phyloP scores from a whole-genome alignment of 1,284 basidiomycete genomes.

The Leccinum cinnamomeum region DNA sequence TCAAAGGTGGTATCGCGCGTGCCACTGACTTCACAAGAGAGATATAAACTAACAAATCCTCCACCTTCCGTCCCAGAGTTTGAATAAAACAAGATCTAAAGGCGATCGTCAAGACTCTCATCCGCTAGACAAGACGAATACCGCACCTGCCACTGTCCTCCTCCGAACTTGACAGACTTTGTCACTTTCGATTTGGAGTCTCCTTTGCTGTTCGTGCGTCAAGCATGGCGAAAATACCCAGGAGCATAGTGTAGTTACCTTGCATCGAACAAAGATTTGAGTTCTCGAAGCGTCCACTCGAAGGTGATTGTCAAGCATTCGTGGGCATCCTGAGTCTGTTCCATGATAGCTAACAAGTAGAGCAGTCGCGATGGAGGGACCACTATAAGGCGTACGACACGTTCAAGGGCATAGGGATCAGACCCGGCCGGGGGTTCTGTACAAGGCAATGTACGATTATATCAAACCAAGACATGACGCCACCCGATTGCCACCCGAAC shows the following conservation, averaged over 20 bases:
- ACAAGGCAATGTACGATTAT: neutral
- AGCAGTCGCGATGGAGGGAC: neutral
- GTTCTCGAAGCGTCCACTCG: conserved; percentile 72
- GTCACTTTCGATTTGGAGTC: conserved; percentile 71
- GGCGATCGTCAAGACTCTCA: neutral
- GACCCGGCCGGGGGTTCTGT: neutral
- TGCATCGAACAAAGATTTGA: conserved; percentile 70
- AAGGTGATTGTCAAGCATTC: conserved; percentile 68
- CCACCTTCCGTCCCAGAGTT: conserved; percentile 64
- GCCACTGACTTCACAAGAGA: conserved; percentile 72
- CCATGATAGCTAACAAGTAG: conserved; percentile 20
- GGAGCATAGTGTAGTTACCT: conserved; percentile 41
- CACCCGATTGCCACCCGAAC: neutral
- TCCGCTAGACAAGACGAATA: neutral
- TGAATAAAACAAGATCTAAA: conserved; percentile 75
- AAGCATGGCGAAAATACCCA: neutral
- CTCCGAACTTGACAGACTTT: conserved; percentile 65
- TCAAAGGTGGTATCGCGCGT: conserved; percentile 4
- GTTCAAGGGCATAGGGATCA: conserved; percentile 11
- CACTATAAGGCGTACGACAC: neutral
- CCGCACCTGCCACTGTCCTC: conserved; percentile 67
- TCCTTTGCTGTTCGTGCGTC: conserved; percentile 47
- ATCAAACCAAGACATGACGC: neutral
- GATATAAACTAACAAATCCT: conserved; percentile 69
- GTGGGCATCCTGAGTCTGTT: conserved; percentile 24